These are phyloP conservation scores for Nevesoporus exiguus DNA, from an alignment of 768 basidiomycete species.

Conservation along the genomic window DNA sequence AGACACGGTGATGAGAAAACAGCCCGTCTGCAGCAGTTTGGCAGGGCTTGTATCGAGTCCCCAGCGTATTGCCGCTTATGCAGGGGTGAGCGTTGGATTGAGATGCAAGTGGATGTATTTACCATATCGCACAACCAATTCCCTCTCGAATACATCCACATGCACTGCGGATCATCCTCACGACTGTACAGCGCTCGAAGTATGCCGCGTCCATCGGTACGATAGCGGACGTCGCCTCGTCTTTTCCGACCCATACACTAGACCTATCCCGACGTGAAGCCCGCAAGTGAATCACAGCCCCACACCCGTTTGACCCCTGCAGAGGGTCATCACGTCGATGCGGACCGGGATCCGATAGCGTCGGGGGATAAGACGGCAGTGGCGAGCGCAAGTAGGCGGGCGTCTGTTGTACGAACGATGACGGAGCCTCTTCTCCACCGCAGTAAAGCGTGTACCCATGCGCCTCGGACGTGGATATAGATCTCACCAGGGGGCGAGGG, in stretches of 20 bases:
- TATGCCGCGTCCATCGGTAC: constrained; percentile 55
- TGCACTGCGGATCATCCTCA: constrained; percentile 49
- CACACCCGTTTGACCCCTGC: constrained; percentile 53
- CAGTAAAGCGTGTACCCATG: constrained; percentile 41
- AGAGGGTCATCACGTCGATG: constrained; percentile 5
- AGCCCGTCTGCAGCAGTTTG: constrained; percentile 51
- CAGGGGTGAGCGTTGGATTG: constrained; percentile 8
- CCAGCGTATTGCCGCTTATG: constrained; percentile 63
- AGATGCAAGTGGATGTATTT: constrained; percentile 15
- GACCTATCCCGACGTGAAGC: constrained; percentile 52
- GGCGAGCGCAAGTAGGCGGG: constrained; percentile 33
- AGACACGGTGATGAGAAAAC: constrained; percentile 24
- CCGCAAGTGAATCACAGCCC: constrained; percentile 53
- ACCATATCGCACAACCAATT: constrained; percentile 62
- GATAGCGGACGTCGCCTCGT: constrained; percentile 49
- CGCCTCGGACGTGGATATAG: constrained; percentile 18
- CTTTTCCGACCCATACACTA: constrained; percentile 58
- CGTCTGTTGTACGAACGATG: constrained; percentile 4
- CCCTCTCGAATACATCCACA: constrained; percentile 70
- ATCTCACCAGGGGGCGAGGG: constrained; percentile 21
- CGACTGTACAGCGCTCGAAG: constrained; percentile 48
- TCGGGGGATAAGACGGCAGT: constrained; percentile 35
- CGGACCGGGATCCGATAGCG: constrained; percentile 19
- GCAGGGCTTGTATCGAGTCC: constrained; percentile 60
- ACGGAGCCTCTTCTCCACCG: constrained; percentile 32